Percentiles rank a stretch among this genome's conserved stretches.
Evolutionary conservation across 495 filamentous ascomycete species (phyloP).

Genomic region (Trichoderma gamsii): DNA sequence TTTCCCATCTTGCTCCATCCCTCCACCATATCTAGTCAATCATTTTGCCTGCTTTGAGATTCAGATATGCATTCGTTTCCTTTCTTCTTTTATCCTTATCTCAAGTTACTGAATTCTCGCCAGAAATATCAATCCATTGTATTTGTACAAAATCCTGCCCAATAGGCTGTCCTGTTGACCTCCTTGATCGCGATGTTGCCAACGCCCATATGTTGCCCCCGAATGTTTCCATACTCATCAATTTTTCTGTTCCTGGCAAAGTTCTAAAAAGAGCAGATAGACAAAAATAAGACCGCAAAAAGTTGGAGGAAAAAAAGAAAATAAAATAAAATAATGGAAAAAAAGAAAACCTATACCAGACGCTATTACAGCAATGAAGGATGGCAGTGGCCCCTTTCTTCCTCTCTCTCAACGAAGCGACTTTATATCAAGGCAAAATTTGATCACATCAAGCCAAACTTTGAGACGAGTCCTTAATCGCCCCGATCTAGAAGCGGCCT

Average conservation of each 20-base stretch:
- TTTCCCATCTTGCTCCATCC: no score
- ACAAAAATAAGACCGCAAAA: no score
- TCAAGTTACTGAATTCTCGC: no score
- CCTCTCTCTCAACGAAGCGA: no score
- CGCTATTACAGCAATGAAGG: no score
- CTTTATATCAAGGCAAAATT: no score
- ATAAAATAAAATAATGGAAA: neutral
- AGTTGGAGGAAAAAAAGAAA: neutral
- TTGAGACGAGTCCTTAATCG: conserved; percentile 16
- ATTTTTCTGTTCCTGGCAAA: neutral
- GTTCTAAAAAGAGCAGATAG: neutral
- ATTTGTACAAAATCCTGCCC: neutral
- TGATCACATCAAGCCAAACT: neutral
- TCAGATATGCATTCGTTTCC: no score
- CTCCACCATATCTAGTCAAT: no score
- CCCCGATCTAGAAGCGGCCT: conserved; percentile 35
- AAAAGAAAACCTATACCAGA: neutral
- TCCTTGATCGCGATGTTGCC: neutral
- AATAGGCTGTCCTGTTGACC: neutral
- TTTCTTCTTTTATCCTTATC: no score
- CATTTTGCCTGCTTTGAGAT: no score
- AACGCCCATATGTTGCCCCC: neutral
- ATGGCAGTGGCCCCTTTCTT: no score
- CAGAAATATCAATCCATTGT: neutral
- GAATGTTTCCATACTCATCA: neutral